Percentiles rank a stretch among this genome's conserved stretches.
Evolutionary conservation across 352 stramenopile species (phyloP).

Genomic region (Phytophthora foliorum): DNA sequence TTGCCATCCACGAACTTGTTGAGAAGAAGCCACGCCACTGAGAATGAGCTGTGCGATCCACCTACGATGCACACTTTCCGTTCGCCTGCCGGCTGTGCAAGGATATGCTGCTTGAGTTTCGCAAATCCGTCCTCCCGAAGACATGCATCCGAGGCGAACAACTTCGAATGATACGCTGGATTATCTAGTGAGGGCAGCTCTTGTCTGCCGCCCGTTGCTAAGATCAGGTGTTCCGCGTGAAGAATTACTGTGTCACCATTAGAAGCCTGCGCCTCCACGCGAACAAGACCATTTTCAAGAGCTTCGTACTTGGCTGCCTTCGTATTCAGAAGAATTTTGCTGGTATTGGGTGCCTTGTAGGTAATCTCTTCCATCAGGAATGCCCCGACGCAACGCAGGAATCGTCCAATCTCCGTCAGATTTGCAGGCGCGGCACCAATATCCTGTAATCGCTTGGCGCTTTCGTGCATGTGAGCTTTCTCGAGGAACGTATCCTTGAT

Average conservation of each 20-base stretch:
- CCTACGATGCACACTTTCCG: conserved; percentile 87
- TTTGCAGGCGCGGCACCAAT: conserved; percentile 60
- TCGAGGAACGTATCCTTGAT: conserved; percentile 84
- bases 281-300: conserved; percentile 57
- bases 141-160: conserved; percentile 75
- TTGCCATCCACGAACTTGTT: conserved; percentile 58
- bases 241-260: conserved; percentile 49
- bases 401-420: conserved; percentile 72
- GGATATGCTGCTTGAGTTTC: conserved; percentile 51
- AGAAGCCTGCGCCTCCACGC: conserved; percentile 45
- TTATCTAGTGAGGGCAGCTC: conserved; percentile 50
- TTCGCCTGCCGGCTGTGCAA: conserved; percentile 34
- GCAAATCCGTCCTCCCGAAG: conserved; percentile 71
- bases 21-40: conserved; percentile 81
- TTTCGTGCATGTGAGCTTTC: conserved; percentile 54
- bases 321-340: conserved; percentile 63
- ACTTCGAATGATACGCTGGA: conserved; percentile 54
- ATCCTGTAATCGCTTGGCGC: conserved; percentile 62
- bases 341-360: conserved; percentile 44
- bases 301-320: conserved; percentile 57
- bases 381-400: conserved; percentile 64
- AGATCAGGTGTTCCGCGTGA: conserved; percentile 67
- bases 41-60: conserved; percentile 90
- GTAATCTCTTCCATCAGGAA: conserved; percentile 58
- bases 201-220: conserved; percentile 78